phyloP scores from a whole-genome alignment of 179 eudicot genomes.

The Heliamphora pulchella region DNA sequence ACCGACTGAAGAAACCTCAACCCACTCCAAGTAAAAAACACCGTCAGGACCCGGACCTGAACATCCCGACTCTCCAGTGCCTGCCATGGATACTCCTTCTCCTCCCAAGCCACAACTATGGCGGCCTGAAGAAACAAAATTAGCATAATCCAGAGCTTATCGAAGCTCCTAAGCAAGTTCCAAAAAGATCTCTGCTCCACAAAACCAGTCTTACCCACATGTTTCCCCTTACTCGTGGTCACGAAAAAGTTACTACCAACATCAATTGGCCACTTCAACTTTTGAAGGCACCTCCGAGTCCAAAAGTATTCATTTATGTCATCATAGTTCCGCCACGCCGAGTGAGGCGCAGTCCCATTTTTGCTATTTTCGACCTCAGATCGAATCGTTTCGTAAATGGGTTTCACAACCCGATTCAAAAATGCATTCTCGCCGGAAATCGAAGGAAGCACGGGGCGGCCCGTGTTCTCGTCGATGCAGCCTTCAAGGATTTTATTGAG shows the following conservation, averaged over 20 bases:
- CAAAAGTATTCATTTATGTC: constrained; percentile 91
- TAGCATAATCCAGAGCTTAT: constrained; percentile 73
- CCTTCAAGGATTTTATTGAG: constrained; percentile 53
- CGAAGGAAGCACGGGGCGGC: constrained; percentile 38
- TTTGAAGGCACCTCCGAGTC: constrained; percentile 64
- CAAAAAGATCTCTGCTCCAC: constrained; percentile 95
- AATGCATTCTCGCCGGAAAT: constrained; percentile 45
- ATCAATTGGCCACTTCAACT: constrained; percentile 76
- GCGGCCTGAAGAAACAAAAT: constrained; percentile 66
- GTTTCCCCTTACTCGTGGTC: constrained; percentile 21
- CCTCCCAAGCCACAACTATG: constrained; percentile 57
- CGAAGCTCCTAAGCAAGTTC: constrained; percentile 89
- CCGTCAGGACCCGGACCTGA: constrained; percentile 63
- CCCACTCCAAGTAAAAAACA: constrained; percentile 77
- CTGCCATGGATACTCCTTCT: constrained; percentile 45
- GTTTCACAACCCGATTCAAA: constrained; percentile 43
- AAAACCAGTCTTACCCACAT: constrained; percentile 89
- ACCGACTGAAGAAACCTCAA: constrained; percentile 66
- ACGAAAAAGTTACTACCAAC: constrained; percentile 40
- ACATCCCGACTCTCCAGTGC: constrained; percentile 47
- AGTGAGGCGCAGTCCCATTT: constrained; percentile 74
- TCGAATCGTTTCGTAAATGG: constrained; percentile 45
- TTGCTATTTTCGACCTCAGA: constrained; percentile 57
- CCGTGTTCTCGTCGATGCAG: constrained; percentile 46
- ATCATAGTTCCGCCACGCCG: constrained; percentile 96